phyloP scores from a whole-genome alignment of 768 basidiomycete species.

The Xerocomellus intermedius region DNA sequence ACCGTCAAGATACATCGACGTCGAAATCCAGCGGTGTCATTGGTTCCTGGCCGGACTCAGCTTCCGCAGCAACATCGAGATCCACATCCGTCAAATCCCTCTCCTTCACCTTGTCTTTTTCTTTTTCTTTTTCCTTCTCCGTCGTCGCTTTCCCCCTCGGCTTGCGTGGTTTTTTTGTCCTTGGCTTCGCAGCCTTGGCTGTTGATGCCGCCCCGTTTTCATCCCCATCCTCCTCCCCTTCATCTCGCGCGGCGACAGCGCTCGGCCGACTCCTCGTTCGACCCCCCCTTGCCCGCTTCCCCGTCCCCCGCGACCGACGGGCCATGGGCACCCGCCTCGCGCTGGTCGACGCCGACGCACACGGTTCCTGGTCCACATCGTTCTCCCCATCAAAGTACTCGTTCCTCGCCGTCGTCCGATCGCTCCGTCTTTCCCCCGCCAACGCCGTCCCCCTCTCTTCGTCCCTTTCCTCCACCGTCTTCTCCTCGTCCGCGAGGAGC shows the following conservation, averaged over 20 bases:
- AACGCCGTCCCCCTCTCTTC: conserved; percentile 61
- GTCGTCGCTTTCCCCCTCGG: conserved; percentile 16
- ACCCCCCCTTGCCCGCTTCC: conserved; percentile 32
- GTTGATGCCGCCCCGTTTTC: conserved; percentile 25
- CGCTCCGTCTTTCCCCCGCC: conserved; percentile 52
- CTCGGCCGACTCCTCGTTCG: conserved; percentile 36
- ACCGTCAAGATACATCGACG: conserved; percentile 40
- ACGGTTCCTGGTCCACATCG: conserved; percentile 57
- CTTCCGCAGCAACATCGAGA: conserved; percentile 24
- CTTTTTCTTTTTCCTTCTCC: conserved; percentile 30
- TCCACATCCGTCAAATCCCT: conserved; percentile 34
- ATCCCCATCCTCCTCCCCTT: conserved; percentile 40
- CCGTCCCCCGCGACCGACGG: conserved; percentile 24
- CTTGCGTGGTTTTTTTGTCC: conserved; percentile 29
- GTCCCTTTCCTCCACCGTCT: conserved; percentile 63
- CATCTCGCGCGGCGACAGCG: conserved; percentile 25
- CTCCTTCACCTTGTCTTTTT: conserved; percentile 19
- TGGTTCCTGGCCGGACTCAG: conserved; percentile 35
- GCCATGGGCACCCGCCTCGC: conserved; percentile 13
- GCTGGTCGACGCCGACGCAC: conserved; percentile 29
- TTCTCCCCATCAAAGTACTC: conserved; percentile 75
- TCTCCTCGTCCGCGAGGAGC: conserved; percentile 70
- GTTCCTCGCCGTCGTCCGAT: conserved; percentile 54
- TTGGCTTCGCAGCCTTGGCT: conserved; percentile 33
- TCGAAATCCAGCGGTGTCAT: conserved; percentile 39